Evolutionary conservation across 441 rosid species (phyloP), one percentile per base, ranked within the genome.

Genomic region (Populus hybrid): DNA sequence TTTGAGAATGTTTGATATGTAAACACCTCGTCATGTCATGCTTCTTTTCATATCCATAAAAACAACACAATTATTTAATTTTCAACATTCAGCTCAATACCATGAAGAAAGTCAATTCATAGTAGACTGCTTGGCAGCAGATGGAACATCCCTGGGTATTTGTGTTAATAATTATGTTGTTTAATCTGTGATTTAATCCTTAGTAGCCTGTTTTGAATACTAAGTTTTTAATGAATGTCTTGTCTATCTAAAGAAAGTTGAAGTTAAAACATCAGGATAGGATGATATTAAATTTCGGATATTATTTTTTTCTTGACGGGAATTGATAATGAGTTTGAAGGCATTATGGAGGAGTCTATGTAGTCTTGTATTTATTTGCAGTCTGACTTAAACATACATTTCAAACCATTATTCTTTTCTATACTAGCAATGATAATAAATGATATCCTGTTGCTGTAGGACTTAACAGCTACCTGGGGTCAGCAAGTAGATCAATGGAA

Each of bases 401-500:
- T 72, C 21, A 16, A n/a, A 16, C 8, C 20, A 12, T 31, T 64
- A 3, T 59, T 77, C 6, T 81, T 40, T 69, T 40, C 67, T 11
- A 67, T 61, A 64, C 72, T 66, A 42, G 33, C 68, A 73, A 73
- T 82, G 77, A 77, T 77, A 71, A 69, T 74, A 24, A 69, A 70
- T 84, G 69, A 78, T 28, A n/a, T 36, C 75, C 80, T 28, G 76
- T 81, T 69, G n/a, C 76, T 77, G 77, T 66, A 95, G 99, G 99
- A 94, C 45, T 76, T 81, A 68, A 77, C 88, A 50, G 85, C 87
- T 82, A 80, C 88, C 71, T 88, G 90, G 90, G 91, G 81, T 38
- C 80, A 89, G 77, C 97, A 91, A 87, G 91, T 89, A 38, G 98
- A 95, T 88, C 99, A 89, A 45, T 95, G 99, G 98, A 86, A 77